phyloP scores from a whole-genome alignment of 257 asterid species.

The Asclepias syriaca region DNA sequence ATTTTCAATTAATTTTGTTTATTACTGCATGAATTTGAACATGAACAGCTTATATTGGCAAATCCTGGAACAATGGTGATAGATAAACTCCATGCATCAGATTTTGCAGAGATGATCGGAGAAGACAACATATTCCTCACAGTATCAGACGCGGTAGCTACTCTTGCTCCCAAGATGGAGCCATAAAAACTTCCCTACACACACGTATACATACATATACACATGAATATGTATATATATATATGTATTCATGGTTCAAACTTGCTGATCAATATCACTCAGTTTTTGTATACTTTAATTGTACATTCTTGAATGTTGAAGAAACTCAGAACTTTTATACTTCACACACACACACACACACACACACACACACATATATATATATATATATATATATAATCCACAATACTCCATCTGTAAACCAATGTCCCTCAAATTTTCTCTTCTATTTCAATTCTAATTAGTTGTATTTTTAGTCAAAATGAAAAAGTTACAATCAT shows the following conservation, averaged over 20 bases:
- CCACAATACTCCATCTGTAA: no score
- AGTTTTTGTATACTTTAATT: background rate
- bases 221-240: no score
- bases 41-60: slow-evolving; percentile 66
- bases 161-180: slow-evolving; percentile 67
- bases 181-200: slow-evolving; percentile 27
- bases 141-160: slow-evolving; percentile 59
- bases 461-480: no score
- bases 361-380: no score
- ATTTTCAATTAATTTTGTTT: background rate
- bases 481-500: no score
- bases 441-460: no score
- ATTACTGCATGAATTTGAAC: slow-evolving; percentile 12
- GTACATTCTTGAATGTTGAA: background rate
- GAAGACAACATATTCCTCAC: slow-evolving; percentile 71
- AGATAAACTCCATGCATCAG: slow-evolving; percentile 61
- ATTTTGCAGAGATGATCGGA: slow-evolving; percentile 37
- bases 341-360: no score
- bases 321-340: no score
- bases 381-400: no score
- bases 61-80: slow-evolving; percentile 71
- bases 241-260: no score
- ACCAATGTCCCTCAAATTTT: background rate
- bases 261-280: no score
- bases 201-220: no score